A percentile compares a stretch with the other conserved stretches of the same genome.
These are phyloP conservation scores for Moelleriella libera DNA, from an alignment of 2,329 filamentous ascomycete species.

Conservation along the genomic window DNA sequence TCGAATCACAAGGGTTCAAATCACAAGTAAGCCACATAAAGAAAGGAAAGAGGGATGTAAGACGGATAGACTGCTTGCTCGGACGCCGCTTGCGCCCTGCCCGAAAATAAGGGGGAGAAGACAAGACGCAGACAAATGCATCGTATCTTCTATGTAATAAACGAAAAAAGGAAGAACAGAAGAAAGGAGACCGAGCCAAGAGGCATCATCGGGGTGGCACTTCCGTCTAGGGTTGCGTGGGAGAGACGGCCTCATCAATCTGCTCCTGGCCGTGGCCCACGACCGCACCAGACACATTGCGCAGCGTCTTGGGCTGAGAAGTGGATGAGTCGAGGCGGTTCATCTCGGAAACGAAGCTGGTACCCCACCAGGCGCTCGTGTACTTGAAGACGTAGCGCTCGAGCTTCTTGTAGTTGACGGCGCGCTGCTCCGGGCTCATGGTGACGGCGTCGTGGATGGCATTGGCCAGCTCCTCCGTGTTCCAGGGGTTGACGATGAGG, in stretches of 20 bases:
- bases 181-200: neutral
- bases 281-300: conserved; percentile 25
- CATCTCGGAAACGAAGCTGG: conserved; percentile 81
- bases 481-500: conserved; percentile 96
- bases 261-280: conserved; percentile 9
- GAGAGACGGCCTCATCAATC: conserved; percentile 2
- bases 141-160: too few relatives aligned
- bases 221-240: conserved; percentile 1
- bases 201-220: neutral
- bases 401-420: conserved; percentile 78
- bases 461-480: conserved; percentile 86
- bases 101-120: too few relatives aligned
- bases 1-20: too few relatives aligned
- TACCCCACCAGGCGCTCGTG: conserved; percentile 93
- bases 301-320: conserved; percentile 22
- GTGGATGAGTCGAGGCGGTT: conserved; percentile 31
- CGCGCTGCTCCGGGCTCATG: conserved; percentile 80
- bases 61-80: too few relatives aligned
- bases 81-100: too few relatives aligned
- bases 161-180: neutral
- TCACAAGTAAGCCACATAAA: too few relatives aligned
- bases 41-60: too few relatives aligned
- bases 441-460: conserved; percentile 94
- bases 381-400: conserved; percentile 96
- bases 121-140: too few relatives aligned